Evolutionary conservation across 352 stramenopile genomes (phyloP), one percentile per base, ranked within the genome.

Genomic region (Globisporangium alternatum): DNA sequence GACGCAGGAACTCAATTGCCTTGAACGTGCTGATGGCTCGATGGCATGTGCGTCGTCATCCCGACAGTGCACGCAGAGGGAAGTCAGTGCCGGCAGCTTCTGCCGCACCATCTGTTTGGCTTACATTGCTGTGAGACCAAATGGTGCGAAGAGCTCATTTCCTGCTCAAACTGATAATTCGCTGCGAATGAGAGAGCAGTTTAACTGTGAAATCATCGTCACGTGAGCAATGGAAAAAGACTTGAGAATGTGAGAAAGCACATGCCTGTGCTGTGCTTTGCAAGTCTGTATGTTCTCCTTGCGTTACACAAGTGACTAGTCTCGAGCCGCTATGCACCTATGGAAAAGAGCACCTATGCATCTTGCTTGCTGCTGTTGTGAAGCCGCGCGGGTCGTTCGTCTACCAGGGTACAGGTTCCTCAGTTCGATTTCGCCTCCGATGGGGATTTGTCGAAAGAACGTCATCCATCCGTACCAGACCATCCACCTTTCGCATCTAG

Each of bases 401-500:
- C 62, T 67, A 22, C 28, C 41, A 62, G 58, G 54, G 51, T 71
- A 57, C 72, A 70, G 67, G 83, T 78, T 74, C 60, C 68, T 90
- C 80, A 68, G 81, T 77, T 89, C 81, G 21, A 85, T 86, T 86
- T 87, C 81, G 77, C 77, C 83, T 83, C 78, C 70, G 39, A 49
- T 64, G 66, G 58, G 71, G 78, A 89, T 90, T 90, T 90, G 54
- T 72, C 75, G 76, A 90, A 87, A 86, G 78, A 89, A 70, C 81
- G 80, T 90, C 81, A 89, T 87, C 76, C 78, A 80, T 89, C 80
- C 41, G 63, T 49, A 39, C 56, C 63, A 68, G 63, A 68, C 63
- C 63, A 54, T 64, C 47, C 55, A 33, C 47, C 35, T 37, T 10
- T 56, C 28, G 63, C 63, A 59, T 68, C 55, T 12, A 47, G 45